Conservation (phyloP, 225 moss, liverwort and hornwort genomes). For the Bryoerythrophyllum caledonicum region DNA sequence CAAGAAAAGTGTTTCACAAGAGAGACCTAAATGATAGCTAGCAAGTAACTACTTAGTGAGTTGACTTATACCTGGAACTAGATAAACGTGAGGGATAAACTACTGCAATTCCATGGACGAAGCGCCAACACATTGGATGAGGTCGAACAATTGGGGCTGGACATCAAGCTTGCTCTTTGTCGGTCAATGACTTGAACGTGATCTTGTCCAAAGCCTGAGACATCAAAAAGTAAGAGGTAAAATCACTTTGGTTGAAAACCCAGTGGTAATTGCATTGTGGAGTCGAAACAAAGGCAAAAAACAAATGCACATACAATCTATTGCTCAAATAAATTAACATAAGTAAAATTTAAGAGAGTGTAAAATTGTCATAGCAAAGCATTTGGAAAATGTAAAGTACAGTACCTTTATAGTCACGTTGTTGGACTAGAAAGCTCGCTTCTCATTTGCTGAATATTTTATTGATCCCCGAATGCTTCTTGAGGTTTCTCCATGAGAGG, state of each 20-base stretch:
- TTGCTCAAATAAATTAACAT: background rate
- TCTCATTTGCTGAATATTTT: no score
- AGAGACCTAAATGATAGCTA: background rate
- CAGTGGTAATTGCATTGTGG: background rate
- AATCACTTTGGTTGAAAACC: background rate
- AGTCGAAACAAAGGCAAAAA: background rate
- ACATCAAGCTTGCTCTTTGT: no score
- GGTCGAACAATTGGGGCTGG: no score
- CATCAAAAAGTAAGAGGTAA: background rate
- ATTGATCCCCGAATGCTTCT: no score
- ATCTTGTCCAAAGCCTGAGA: no score
- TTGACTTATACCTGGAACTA: constrained; percentile 69
- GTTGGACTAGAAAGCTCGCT: no score
- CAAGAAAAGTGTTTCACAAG: background rate
- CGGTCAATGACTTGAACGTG: no score
- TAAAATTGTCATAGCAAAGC: background rate
- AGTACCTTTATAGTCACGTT: no score
- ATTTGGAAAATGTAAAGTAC: no score
- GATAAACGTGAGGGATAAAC: constrained; percentile 86
- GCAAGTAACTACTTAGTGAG: background rate
- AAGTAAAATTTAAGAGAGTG: background rate
- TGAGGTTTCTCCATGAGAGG: no score
- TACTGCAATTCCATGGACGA: constrained; percentile 92
- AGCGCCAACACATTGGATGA: constrained; percentile 93
- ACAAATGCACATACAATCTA: background rate